Evolutionary conservation across 2,329 filamentous ascomycete genomes (phyloP), one percentile per base, ranked within the genome.

Genomic region (Colletotrichum sp.): DNA sequence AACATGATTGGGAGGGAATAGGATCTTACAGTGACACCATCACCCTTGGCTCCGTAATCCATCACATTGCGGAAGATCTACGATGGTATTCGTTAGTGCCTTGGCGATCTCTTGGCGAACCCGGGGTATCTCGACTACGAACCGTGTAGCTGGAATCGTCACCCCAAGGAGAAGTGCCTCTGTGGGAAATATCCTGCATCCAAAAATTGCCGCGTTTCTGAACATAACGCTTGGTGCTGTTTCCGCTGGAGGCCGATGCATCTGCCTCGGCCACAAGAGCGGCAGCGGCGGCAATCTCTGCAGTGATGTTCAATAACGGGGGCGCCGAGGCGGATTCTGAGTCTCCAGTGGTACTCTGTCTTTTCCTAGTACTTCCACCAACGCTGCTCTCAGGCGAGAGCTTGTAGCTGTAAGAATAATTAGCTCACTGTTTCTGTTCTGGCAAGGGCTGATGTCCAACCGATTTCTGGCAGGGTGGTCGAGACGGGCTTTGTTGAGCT

Each of bases 21-120:
- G 9, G 5, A n/a, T 44, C 18, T n/a, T 44, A 44, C 39, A n/a
- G 93, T 92, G 1, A 84, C 81, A 30, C 93, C 94, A 78, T 96
- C 93, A 79, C 94, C 94, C 81, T 89, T 91, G 63, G 93, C 87
- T 86, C 26, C 90, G 5, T 68, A 71, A 67, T 78, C 78, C 63
- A 71, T 69, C 39, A 79, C 44, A 55, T 81, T 49, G 30, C 64
- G 44, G 26, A 28, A 49, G 16, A 67, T 39, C 34, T 67, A 9
- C 39, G 18, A 44, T 12, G 18, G 18, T 9, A 44, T 44, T 44
- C 18, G 39, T 44, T 44, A 44, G 39, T 44, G 39, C 39, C 39
- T 44, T 44, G 39, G 39, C 39, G 9, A 44, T 44, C 39, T 44
- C 39, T 44, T 44, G 39, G 39, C 39, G 39, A 44, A n/a, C 18